phyloP scores from a whole-genome alignment of 768 basidiomycete genomes.

The Suillus subaureus region DNA sequence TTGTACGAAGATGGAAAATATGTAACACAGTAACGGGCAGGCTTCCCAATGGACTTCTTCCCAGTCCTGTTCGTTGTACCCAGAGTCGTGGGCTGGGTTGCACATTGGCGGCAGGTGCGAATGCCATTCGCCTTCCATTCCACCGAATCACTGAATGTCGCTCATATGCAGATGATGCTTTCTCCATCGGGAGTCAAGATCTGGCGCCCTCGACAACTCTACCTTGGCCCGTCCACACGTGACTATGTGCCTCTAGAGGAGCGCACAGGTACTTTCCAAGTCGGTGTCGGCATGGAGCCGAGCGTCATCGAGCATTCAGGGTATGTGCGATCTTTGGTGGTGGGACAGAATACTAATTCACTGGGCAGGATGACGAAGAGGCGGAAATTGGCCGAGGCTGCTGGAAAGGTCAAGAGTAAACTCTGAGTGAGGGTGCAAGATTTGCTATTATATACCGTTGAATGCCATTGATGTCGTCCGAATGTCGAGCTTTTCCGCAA shows the following conservation, averaged over 20 bases:
- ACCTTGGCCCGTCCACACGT: constrained; percentile 73
- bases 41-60: constrained; percentile 94
- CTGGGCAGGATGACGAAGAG: constrained; percentile 32
- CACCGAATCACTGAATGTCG: neutral
- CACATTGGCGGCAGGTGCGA: constrained; percentile 85
- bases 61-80: constrained; percentile 93
- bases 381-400: constrained; percentile 31
- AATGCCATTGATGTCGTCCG: neutral
- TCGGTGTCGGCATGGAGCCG: constrained; percentile 57
- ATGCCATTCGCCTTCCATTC: constrained; percentile 1
- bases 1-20: neutral
- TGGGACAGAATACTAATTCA: constrained; percentile 8
- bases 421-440: constrained; percentile 12
- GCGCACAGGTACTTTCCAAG: constrained; percentile 50
- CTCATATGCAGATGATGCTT: constrained; percentile 76
- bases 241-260: constrained; percentile 71
- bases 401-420: constrained; percentile 28
- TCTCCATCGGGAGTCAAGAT: constrained; percentile 90
- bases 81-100: constrained; percentile 90
- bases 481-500: neutral
- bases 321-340: constrained; percentile 44
- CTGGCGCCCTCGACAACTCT: constrained; percentile 89
- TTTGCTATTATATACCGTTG: neutral
- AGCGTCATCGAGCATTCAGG: constrained; percentile 72
- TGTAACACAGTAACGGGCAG: constrained; percentile 37